Base-by-base conservation (phyloP, 306 rosid genomes). In the Senna tora region DNA sequence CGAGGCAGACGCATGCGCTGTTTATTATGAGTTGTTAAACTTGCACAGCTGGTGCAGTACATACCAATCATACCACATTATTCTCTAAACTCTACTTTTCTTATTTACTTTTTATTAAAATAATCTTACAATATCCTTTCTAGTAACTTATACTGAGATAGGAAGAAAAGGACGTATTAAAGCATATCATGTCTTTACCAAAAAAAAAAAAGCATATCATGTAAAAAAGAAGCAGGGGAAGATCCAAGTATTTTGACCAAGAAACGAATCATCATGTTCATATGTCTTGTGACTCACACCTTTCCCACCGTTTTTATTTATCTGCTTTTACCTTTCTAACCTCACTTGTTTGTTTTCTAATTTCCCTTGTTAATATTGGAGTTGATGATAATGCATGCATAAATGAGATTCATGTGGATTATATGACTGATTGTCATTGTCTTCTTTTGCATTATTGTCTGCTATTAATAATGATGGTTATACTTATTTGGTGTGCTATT, bases 221-320 rank as follows among this genome's bases (percentile, higher is more conserved):
- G 5, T 5, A 11, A 21, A 21, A 7, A 2, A 52, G 9, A 52
- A 34, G 46, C 11, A 17, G n/a, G 30, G 30, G 28, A 38, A 69
- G 38, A 33, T 11, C 50, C 7, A 4, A 34, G 34, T 22, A 20
- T 20, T 34, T 69, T 69, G 53, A 54, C 75, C 75, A 39, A 54
- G 64, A 39, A 69, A 54, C 21, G 65, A 39, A 69, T 69, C 41
- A 6, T 4, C 42, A 21, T 53, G n/a, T n/a, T n/a, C n/a, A n/a
- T n/a, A n/a, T n/a, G 28, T 20, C 52, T 21, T 69, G 9, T 22
- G 74, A n/a, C 64, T 21, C 47, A 45, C 52, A 6, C 57, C 11
- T 0, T 0, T 33, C 34, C 72, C 42, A 36, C 13, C 73, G n/a
- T 4, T 0, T 67, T 10, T 25, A 25, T 25, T 7, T 51, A 0